Conservation (phyloP, 306 rosid genomes). For the cucumber (Cucumis sativus) region DNA sequence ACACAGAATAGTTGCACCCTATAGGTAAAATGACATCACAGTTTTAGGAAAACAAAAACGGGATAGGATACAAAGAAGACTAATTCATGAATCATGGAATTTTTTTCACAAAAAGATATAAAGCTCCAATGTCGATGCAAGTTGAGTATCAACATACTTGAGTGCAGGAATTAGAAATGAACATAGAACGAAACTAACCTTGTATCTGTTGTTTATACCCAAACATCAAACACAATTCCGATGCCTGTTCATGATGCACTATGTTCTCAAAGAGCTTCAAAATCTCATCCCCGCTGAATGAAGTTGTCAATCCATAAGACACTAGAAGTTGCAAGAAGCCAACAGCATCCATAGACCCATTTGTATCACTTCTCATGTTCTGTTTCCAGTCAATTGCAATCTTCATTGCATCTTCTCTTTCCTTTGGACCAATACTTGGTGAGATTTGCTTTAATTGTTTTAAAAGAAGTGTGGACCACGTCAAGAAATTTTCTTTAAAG, state of each 20-base stretch:
- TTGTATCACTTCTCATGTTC: slow-evolving; percentile 10
- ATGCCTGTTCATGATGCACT: slow-evolving; percentile 29
- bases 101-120: not conserved
- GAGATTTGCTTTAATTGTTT: slow-evolving; percentile 26
- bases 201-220: slow-evolving; percentile 28
- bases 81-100: not conserved
- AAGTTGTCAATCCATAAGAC: slow-evolving; percentile 28
- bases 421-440: slow-evolving; percentile 23
- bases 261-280: slow-evolving; percentile 28
- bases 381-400: slow-evolving; percentile 35
- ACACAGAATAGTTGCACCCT: not conserved
- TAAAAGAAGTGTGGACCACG: slow-evolving; percentile 12
- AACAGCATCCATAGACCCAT: slow-evolving; percentile 27
- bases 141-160: not conserved
- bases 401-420: slow-evolving; percentile 33
- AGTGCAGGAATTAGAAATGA: not conserved
- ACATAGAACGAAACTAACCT: slow-evolving; percentile 25
- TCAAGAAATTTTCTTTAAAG: slow-evolving; percentile 9
- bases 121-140: not conserved
- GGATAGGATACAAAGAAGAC: not conserved
- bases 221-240: slow-evolving; percentile 20
- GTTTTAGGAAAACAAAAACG: too few relatives aligned
- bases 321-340: slow-evolving; percentile 35
- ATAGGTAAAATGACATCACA: too few relatives aligned
- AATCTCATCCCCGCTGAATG: slow-evolving; percentile 25